phyloP scores from a whole-genome alignment of 805 yeast genomes.

The Kodamaea laetipori region DNA sequence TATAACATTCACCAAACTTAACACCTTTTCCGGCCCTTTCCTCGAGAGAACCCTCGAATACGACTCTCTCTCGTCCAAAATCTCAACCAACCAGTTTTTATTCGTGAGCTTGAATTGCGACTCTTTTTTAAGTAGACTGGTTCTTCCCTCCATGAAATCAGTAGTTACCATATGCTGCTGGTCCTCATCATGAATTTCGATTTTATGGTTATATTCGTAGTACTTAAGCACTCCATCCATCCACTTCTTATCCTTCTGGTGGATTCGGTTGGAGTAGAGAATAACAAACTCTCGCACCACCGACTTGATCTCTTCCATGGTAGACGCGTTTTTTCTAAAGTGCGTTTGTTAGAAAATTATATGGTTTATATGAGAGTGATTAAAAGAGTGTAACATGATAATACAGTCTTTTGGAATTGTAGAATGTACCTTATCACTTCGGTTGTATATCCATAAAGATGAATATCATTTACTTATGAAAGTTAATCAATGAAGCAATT shows the following conservation, averaged over 20 bases:
- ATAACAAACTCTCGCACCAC: conserved; percentile 49
- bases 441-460: too few relatives aligned
- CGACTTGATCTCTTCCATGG: conserved; percentile 24
- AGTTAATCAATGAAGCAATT: too few relatives aligned
- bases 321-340: conserved; percentile 2
- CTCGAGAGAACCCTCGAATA: conserved; percentile 8
- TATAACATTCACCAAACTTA: conserved; percentile 8
- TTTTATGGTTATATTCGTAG: conserved; percentile 51
- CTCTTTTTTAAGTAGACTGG: conserved; percentile 17
- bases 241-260: conserved; percentile 53
- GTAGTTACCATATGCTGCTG: conserved; percentile 32
- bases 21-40: conserved; percentile 1
- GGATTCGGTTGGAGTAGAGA: conserved; percentile 47
- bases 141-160: conserved; percentile 33
- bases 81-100: conserved; percentile 24
- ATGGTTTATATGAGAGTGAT: too few relatives aligned
- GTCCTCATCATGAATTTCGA: conserved; percentile 44
- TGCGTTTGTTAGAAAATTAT: too few relatives aligned
- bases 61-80: conserved; percentile 10
- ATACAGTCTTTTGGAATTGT: too few relatives aligned
- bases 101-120: conserved; percentile 29
- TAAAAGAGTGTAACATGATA: too few relatives aligned
- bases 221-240: conserved; percentile 49
- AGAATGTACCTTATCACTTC: too few relatives aligned
- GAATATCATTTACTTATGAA: too few relatives aligned